Evolutionary conservation across 2,329 filamentous ascomycete species (phyloP).

Genomic region (Fusarium sp.): DNA sequence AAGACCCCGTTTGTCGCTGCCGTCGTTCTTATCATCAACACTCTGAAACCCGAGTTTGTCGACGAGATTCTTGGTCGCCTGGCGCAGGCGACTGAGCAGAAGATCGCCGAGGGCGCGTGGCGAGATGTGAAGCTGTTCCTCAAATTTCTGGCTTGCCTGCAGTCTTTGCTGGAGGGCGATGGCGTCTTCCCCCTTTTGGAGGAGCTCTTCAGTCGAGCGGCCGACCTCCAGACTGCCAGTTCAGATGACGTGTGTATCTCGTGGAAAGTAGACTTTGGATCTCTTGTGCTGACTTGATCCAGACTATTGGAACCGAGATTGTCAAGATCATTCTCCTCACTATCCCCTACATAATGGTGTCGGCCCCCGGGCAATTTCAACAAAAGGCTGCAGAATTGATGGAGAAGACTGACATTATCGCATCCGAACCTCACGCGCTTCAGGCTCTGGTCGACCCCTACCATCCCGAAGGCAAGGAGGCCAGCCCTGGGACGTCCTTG

Average conservation of each 20-base stretch:
- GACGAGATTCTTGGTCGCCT: constrained; percentile 78
- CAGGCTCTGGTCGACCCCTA: constrained; percentile 92
- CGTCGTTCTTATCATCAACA: constrained; percentile 85
- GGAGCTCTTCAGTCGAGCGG: constrained; percentile 92
- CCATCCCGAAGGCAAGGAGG: constrained; percentile 74
- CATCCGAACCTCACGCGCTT: constrained; percentile 87
- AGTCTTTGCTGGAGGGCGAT: constrained; percentile 84
- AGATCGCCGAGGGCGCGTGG: constrained; percentile 84
- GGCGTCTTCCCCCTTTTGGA: constrained; percentile 89
- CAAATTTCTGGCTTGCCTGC: constrained; percentile 90
- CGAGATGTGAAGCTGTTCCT: constrained; percentile 91
- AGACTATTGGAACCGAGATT: constrained; percentile 85
- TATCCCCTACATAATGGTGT: constrained; percentile 89
- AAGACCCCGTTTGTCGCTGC: constrained; percentile 97
- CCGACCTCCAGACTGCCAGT: constrained; percentile 92
- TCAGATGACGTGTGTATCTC: constrained; percentile 84
- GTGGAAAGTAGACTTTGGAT: neutral
- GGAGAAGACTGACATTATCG: constrained; percentile 95
- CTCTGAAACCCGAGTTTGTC: constrained; percentile 81
- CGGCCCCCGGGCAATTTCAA: constrained; percentile 78
- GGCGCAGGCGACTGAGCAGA: constrained; percentile 74
- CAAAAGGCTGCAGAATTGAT: constrained; percentile 84
- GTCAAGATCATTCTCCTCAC: constrained; percentile 97
- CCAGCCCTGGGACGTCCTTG: constrained; percentile 73
- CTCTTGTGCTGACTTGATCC: constrained; percentile 25